phyloP scores from a whole-genome alignment of 2,329 filamentous ascomycete species.

The Aspergillus texensis region DNA sequence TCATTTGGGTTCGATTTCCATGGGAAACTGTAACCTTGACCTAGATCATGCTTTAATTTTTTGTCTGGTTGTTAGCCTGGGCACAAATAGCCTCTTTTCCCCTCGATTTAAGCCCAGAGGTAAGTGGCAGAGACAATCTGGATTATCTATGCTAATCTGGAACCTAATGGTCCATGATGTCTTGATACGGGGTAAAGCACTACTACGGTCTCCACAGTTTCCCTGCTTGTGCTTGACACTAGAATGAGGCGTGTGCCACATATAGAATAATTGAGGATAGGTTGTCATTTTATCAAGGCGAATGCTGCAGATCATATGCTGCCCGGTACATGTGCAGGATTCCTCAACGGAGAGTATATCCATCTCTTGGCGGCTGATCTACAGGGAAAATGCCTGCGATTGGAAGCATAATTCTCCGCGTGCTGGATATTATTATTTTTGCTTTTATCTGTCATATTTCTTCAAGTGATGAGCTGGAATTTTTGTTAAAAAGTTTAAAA shows the following conservation, averaged over 20 bases:
- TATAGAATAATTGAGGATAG: not conserved
- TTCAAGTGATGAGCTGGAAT: not conserved
- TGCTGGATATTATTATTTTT: not conserved
- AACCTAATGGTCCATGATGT: not conserved
- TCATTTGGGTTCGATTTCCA: not conserved
- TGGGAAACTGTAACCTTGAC: not conserved
- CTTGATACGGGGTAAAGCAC: not conserved
- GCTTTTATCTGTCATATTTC: not conserved
- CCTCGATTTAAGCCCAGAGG: not conserved
- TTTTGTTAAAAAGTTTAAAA: not conserved
- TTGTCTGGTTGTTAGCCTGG: not conserved
- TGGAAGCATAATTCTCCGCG: slow-evolving; percentile 2
- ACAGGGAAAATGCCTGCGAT: slow-evolving; percentile 1
- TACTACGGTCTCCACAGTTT: not conserved
- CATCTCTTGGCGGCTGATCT: not conserved
- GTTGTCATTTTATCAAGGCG: not conserved
- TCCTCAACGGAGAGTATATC: not conserved
- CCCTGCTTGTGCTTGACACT: not conserved
- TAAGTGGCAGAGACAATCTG: not conserved
- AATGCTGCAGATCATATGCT: slow-evolving; percentile 1
- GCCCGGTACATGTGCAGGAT: not conserved
- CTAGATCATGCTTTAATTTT: not conserved
- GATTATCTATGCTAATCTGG: not conserved
- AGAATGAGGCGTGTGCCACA: not conserved
- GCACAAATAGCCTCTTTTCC: not conserved